These are phyloP conservation scores for Trametes pubescens DNA, from an alignment of 1,284 basidiomycete species.

Conservation along the genomic window DNA sequence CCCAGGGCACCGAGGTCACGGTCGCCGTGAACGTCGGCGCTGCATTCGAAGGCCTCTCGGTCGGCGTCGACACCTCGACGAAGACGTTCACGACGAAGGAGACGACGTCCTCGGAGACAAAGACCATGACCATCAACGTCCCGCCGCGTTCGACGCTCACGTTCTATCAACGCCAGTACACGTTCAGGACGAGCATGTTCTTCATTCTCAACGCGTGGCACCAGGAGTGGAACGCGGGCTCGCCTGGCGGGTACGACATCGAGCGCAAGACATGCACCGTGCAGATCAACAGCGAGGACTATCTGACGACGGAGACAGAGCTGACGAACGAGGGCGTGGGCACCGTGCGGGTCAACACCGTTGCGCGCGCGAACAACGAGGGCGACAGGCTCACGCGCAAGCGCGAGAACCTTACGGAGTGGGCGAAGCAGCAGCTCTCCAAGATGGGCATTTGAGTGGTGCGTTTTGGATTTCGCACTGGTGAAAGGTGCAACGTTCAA, in stretches of 20 bases:
- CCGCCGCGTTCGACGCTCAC: background rate
- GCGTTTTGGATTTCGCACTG: background rate
- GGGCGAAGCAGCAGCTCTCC: background rate
- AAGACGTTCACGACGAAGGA: background rate
- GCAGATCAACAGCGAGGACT: slow-evolving; percentile 6
- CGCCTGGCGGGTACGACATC: slow-evolving; percentile 1
- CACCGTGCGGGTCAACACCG: background rate
- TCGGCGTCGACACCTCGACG: background rate
- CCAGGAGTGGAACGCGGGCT: slow-evolving; percentile 2
- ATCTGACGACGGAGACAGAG: slow-evolving; percentile 2
- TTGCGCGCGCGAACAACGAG: background rate
- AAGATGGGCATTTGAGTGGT: background rate
- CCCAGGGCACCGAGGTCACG: background rate
- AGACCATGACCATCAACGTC: background rate
- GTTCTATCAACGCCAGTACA: slow-evolving; percentile 4
- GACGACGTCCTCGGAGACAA: background rate
- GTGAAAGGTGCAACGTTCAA: too few species aligned
- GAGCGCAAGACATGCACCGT: slow-evolving; percentile 1
- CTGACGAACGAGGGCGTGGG: background rate
- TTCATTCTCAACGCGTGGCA: slow-evolving; percentile 3
- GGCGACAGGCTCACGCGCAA: slow-evolving; percentile 2
- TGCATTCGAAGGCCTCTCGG: background rate
- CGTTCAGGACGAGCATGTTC: background rate
- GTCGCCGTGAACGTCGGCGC: background rate
- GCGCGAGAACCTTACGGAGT: slow-evolving; percentile 3